Evolutionary conservation across 257 asterid genomes (phyloP), one percentile per base, ranked within the genome.

Genomic region (Nicotiana benthamiana): DNA sequence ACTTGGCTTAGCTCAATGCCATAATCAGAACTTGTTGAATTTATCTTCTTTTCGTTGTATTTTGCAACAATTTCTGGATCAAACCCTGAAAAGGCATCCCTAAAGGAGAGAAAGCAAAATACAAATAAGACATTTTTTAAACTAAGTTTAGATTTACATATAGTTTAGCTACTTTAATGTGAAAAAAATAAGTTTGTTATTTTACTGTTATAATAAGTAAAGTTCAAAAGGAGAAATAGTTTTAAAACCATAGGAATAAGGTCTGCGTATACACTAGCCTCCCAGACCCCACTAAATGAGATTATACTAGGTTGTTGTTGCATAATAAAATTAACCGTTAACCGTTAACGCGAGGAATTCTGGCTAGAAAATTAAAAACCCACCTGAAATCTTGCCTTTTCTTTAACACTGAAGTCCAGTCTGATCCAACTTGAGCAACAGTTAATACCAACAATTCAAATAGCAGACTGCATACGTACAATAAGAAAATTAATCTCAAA

Each of bases 381-480:
- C n/a, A 88, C 91, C 91, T 86, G 82, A 85, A 89, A 80, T 88
- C 87, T 76, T 89, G 84, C 86, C 95, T 85, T 83, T 74, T 93
- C 89, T 89, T 90, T 83, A 93, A 70, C 22, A 93, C 95, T 0
- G 91, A 85, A 75, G 90, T 87, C 97, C 97, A 92, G 34, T 92
- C 97, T 75, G 97, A 92, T 86, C 97, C 97, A 30, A 93, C 91
- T 89, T 93, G 97, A 9, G 97, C 97, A 6, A 94, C 97, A 2
- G 93, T 87, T 85, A 93, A 79, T 16, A 89, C 92, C 82, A 93
- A 84, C 84, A 90, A 83, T 80, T 93, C 97, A 83, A 93, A 93
- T 77, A 93, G 87, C 89, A 87, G 56, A 51, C 97, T 93, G 89
- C 80, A 81, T 26, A 54, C 79, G 82, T 52, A 81, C n/a, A 82